Percentiles rank a stretch among this genome's conserved stretches.
These are phyloP conservation scores for Mucor saturninus DNA, from an alignment of 371 early-diverging fungal genomes.

Conservation along the genomic window DNA sequence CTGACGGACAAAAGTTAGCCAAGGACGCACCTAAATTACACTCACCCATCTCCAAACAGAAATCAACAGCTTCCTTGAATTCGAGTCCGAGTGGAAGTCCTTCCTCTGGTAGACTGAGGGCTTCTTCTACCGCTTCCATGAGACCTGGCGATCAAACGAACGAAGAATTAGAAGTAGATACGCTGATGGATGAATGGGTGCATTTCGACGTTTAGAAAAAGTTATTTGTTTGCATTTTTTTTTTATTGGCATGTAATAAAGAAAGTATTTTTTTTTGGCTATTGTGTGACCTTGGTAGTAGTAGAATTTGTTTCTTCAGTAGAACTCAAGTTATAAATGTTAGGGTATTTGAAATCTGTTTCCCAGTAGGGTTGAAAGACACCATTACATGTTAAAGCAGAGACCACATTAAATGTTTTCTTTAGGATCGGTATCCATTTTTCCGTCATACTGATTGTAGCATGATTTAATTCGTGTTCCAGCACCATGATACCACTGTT, in stretches of 20 bases:
- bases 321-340: background rate
- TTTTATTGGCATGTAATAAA: background rate
- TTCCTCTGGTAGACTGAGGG: constrained; percentile 10
- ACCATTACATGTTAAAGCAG: constrained; percentile 53
- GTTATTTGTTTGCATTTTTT: background rate
- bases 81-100: constrained; percentile 1
- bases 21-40: constrained; percentile 15
- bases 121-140: constrained; percentile 15
- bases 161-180: constrained; percentile 39
- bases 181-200: constrained; percentile 42
- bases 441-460: constrained; percentile 46
- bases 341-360: constrained; percentile 12
- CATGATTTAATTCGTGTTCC: constrained; percentile 52
- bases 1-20: constrained; percentile 59
- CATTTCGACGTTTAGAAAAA: constrained; percentile 39
- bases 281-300: background rate
- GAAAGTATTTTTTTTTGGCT: no score
- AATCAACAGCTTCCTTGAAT: constrained; percentile 8
- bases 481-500: constrained; percentile 43
- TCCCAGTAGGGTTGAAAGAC: constrained; percentile 58
- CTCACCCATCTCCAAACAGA: background rate
- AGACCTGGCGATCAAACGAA: constrained; percentile 21
- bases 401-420: constrained; percentile 43
- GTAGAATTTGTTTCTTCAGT: background rate
- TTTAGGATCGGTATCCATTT: constrained; percentile 51